A percentile compares a stretch with the other conserved stretches of the same genome.
phyloP scores from a whole-genome alignment of 345 rosid genomes.

The Populus alba region DNA sequence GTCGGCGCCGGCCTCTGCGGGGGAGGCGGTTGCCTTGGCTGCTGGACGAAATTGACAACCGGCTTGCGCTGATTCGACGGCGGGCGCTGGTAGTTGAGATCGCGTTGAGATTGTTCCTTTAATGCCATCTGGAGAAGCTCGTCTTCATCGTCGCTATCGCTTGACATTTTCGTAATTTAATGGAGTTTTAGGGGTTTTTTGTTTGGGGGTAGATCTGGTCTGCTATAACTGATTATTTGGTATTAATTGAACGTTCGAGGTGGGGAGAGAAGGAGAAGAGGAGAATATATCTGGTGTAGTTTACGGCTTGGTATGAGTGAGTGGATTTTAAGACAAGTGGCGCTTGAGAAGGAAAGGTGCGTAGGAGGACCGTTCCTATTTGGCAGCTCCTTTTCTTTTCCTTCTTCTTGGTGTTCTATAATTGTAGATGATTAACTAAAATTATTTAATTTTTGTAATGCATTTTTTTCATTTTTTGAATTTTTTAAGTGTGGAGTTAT shows the following conservation, averaged over 20 bases:
- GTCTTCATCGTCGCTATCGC: constrained; percentile 90
- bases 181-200: background rate
- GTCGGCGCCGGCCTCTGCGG: constrained; percentile 23
- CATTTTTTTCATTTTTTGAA: background rate
- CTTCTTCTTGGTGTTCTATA: background rate
- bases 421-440: background rate
- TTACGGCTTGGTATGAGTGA: background rate
- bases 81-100: constrained; percentile 64
- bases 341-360: background rate
- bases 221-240: background rate
- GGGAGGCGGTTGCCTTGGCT: constrained; percentile 30
- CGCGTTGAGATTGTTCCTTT: constrained; percentile 80
- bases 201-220: background rate
- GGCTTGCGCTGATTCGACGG: constrained; percentile 41
- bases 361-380: background rate
- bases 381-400: background rate
- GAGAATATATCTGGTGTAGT: background rate
- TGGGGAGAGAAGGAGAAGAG: background rate
- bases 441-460: background rate
- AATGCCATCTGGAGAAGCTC: constrained; percentile 96
- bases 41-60: constrained; percentile 78
- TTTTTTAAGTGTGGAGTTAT: background rate
- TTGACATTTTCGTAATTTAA: constrained; percentile 52
- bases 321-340: background rate
- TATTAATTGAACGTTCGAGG: background rate